A percentile compares a stretch with the other conserved stretches of the same genome.
phyloP scores from a whole-genome alignment of 495 filamentous ascomycete species.

The Pyrenula aspistea region DNA sequence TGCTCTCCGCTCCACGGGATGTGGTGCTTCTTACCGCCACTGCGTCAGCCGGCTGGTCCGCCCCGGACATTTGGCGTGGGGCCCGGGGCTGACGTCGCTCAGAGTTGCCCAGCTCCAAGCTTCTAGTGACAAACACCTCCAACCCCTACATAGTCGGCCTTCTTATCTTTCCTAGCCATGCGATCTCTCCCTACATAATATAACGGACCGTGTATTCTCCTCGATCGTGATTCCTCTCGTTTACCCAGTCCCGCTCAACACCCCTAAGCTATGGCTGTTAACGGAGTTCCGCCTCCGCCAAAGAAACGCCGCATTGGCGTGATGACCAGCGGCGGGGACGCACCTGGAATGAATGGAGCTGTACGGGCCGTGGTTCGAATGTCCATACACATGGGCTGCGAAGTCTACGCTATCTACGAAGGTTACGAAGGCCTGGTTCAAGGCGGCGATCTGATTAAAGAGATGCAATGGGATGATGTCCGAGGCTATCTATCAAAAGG shows the following conservation, averaged over 20 bases:
- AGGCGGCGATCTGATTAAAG: slow-evolving; percentile 74
- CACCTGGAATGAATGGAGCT: slow-evolving; percentile 94
- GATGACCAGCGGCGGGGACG: slow-evolving; percentile 95
- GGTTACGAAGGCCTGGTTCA: slow-evolving; percentile 93
- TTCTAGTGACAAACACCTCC: background rate
- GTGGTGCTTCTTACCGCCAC: background rate
- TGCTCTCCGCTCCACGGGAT: too few relatives aligned
- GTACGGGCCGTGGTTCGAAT: slow-evolving; percentile 91
- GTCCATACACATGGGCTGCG: slow-evolving; percentile 76
- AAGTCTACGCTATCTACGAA: slow-evolving; percentile 83
- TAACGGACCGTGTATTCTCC: too few relatives aligned
- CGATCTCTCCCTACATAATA: too few relatives aligned
- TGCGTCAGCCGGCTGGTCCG: too few relatives aligned
- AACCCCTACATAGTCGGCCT: background rate
- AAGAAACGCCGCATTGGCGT: slow-evolving; percentile 78
- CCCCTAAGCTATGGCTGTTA: background rate
- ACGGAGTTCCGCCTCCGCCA: slow-evolving; percentile 22
- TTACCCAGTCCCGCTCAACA: too few relatives aligned
- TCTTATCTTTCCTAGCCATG: too few relatives aligned
- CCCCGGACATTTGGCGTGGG: background rate
- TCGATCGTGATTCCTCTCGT: too few relatives aligned
- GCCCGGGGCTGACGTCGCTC: background rate
- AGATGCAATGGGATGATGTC: slow-evolving; percentile 89
- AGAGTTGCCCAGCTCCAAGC: background rate
- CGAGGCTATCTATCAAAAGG: slow-evolving; percentile 90